A percentile compares a stretch with the other conserved stretches of the same genome.
phyloP scores from a whole-genome alignment of 257 asterid genomes.

The Nicotiana tabacum region DNA sequence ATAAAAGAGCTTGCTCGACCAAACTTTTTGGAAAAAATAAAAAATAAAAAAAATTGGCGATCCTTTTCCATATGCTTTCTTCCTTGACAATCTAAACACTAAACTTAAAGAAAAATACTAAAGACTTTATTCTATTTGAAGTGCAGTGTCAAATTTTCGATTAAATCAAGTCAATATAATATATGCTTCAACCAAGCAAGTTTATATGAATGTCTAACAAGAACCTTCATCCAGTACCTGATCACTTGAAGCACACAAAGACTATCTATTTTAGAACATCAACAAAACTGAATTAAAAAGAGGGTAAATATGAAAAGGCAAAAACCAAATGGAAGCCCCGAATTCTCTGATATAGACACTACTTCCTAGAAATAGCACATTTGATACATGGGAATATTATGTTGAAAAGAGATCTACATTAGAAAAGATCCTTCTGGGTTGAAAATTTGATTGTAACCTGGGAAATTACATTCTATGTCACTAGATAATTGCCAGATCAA shows the following conservation, averaged over 20 bases:
- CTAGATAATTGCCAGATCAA: slow-evolving; percentile 1
- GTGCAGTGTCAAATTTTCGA: background rate
- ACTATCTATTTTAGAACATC: background rate
- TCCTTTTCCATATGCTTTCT: background rate
- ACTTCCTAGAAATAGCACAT: background rate
- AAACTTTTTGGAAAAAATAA: background rate
- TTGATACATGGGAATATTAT: background rate
- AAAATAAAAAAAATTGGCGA: background rate
- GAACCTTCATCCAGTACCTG: background rate
- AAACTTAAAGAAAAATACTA: background rate
- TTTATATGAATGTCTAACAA: background rate
- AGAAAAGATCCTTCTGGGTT: background rate
- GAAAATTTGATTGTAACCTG: background rate
- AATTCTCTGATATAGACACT: background rate
- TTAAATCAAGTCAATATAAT: background rate
- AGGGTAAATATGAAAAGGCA: background rate
- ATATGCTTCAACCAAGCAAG: background rate
- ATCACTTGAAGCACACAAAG: background rate
- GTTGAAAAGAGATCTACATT: background rate
- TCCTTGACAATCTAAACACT: background rate
- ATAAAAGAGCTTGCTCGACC: background rate
- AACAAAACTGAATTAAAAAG: background rate
- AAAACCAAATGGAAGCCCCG: background rate
- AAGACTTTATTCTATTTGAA: background rate
- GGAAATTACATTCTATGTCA: background rate